phyloP scores from a whole-genome alignment of 78 protist genomes.

The Dictyostelium firmibasis region DNA sequence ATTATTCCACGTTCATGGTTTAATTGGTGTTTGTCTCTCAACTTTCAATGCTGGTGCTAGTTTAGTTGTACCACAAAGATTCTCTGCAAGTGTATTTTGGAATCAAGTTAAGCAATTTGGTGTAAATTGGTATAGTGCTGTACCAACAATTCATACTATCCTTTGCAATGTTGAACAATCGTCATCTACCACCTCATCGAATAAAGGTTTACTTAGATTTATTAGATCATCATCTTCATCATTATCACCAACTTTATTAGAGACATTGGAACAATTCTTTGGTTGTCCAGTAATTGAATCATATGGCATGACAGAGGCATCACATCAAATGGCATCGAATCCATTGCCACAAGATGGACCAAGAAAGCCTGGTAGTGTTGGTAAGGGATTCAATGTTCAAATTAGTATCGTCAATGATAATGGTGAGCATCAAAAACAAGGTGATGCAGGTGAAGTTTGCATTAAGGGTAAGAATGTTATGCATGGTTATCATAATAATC shows the following conservation, averaged over 20 bases:
- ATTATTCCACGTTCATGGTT: constrained; percentile 91
- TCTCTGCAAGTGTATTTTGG: constrained; percentile 87
- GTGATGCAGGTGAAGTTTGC: constrained; percentile 88
- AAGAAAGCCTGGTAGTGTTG: constrained; percentile 85
- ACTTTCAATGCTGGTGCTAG: constrained; percentile 79
- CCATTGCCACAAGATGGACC: constrained; percentile 80
- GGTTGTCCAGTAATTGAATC: constrained; percentile 91
- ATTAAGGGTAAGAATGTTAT: constrained; percentile 84
- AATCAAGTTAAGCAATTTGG: constrained; percentile 23
- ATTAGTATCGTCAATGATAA: constrained; percentile 65
- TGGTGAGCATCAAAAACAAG: constrained; percentile 44
- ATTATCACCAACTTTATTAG: constrained; percentile 84
- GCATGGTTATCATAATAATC: constrained; percentile 85
- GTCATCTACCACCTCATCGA: not conserved
- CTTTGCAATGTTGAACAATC: constrained; percentile 30
- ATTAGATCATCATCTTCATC: constrained; percentile 86
- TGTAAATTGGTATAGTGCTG: constrained; percentile 90
- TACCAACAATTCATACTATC: constrained; percentile 92
- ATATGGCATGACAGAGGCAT: constrained; percentile 92
- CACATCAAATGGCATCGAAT: constrained; percentile 91
- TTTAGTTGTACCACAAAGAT: constrained; percentile 64
- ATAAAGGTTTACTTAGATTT: constrained; percentile 78
- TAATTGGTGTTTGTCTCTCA: constrained; percentile 79
- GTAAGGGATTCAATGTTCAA: constrained; percentile 71
- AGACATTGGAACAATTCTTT: constrained; percentile 76